Evolutionary conservation across 2,329 filamentous ascomycete genomes (phyloP).

Genomic region (Penicillium sp.): DNA sequence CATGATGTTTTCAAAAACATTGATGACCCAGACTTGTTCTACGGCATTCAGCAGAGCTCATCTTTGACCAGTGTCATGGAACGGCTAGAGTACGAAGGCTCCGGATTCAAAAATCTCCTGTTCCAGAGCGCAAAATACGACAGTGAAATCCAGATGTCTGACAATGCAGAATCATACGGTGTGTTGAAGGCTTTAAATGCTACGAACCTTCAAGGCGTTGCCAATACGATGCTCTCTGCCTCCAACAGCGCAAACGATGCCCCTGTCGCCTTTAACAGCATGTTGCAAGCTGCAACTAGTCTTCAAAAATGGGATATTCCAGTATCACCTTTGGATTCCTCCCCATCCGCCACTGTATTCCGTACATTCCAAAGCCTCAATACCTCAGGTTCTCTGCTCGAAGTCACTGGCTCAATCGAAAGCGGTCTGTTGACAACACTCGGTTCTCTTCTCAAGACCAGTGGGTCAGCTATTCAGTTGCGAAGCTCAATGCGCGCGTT

Average conservation of each 20-base stretch:
- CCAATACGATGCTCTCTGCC: conserved; percentile 70
- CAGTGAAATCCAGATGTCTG: conserved; percentile 66
- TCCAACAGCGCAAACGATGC: conserved; percentile 52
- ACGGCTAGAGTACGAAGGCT: conserved; percentile 82
- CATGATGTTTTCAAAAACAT: conserved; percentile 85
- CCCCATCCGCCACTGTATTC: conserved; percentile 69
- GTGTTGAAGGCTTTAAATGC: conserved; percentile 74
- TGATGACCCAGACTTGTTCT: conserved; percentile 94
- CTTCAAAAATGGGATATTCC: conserved; percentile 91
- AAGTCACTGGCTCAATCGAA: conserved; percentile 59
- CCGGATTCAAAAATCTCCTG: conserved; percentile 80
- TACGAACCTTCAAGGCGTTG: conserved; percentile 81
- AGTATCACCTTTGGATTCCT: conserved; percentile 61
- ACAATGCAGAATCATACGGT: conserved; percentile 61
- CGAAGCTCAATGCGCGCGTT: conserved; percentile 59
- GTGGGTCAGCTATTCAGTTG: conserved; percentile 45
- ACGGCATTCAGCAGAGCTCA: conserved; percentile 77
- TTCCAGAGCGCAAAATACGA: conserved; percentile 91
- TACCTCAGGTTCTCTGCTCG: conserved; percentile 56
- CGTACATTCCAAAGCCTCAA: conserved; percentile 77
- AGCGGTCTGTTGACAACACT: conserved; percentile 55
- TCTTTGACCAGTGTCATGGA: conserved; percentile 74
- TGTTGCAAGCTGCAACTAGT: conserved; percentile 74
- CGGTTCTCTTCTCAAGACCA: conserved; percentile 34
- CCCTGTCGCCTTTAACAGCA: conserved; percentile 61